Percentiles rank a stretch among this genome's conserved stretches.
Evolutionary conservation across 176 grass and related monocot genomes (phyloP).

Genomic region (Saccharum spontaneum): DNA sequence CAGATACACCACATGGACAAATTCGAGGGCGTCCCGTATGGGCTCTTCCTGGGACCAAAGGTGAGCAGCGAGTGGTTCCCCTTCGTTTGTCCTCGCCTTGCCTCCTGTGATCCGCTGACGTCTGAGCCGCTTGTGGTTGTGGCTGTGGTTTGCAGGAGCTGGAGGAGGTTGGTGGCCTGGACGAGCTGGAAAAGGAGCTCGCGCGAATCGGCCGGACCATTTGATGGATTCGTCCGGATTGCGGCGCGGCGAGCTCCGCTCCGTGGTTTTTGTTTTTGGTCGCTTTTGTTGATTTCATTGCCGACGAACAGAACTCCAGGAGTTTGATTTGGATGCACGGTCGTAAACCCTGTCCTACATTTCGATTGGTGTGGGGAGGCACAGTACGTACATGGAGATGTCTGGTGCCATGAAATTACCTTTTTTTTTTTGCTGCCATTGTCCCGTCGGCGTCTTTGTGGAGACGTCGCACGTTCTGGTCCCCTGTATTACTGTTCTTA

Average conservation of each 20-base stretch:
- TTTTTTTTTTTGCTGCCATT: not conserved
- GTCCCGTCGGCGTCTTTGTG: not conserved
- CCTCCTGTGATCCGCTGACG: not conserved
- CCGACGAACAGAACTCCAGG: not conserved
- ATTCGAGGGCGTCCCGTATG: conserved; percentile 79
- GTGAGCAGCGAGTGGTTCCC: conserved; percentile 41
- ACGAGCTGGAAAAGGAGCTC: conserved; percentile 80
- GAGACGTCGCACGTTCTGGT: not conserved
- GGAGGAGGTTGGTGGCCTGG: conserved; percentile 70
- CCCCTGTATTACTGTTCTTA: not conserved
- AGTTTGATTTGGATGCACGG: not conserved
- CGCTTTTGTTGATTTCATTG: conserved; percentile 15
- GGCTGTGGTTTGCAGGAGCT: conserved; percentile 56
- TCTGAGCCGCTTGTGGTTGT: conserved; percentile 15
- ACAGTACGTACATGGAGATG: not conserved
- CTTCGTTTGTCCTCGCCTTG: not conserved
- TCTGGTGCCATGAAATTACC: not conserved
- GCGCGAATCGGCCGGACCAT: conserved; percentile 44
- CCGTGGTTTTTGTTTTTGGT: not conserved
- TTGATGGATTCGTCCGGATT: not conserved
- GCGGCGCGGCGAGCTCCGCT: not conserved
- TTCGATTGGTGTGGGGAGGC: not conserved
- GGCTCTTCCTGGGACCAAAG: conserved; percentile 87
- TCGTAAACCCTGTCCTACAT: not conserved
- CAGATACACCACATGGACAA: conserved; percentile 95